These are phyloP conservation scores for Lepraria neglecta DNA, from an alignment of 495 filamentous ascomycete genomes.

Conservation along the genomic window DNA sequence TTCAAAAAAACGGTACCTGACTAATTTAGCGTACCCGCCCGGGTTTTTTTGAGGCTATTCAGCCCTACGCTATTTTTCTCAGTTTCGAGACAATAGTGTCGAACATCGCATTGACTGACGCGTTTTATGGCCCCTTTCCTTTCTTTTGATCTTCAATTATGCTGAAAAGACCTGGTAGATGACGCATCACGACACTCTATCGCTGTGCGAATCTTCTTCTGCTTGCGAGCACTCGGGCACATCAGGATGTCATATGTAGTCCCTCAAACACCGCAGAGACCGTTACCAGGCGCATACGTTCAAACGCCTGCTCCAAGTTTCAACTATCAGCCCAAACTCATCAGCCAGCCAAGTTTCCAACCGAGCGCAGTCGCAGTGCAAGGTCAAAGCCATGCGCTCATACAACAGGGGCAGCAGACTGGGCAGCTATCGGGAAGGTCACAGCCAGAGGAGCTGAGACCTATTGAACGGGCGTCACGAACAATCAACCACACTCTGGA, in stretches of 20 bases:
- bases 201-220: not conserved
- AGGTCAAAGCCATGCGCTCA: slow-evolving; percentile 21
- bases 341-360: slow-evolving; percentile 17
- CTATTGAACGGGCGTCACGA: slow-evolving; percentile 69
- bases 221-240: not conserved
- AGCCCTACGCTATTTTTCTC: not conserved
- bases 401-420: slow-evolving; percentile 18
- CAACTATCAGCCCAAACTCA: slow-evolving; percentile 12
- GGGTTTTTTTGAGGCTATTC: not conserved
- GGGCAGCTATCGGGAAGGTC: slow-evolving; percentile 11
- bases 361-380: slow-evolving; percentile 16
- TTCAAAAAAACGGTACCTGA: not conserved
- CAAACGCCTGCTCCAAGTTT: slow-evolving; percentile 55
- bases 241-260: slow-evolving; percentile 54
- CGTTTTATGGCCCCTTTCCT: not conserved
- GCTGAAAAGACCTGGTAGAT: not conserved
- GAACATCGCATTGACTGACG: not conserved
- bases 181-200: slow-evolving; percentile 2
- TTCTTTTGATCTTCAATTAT: not conserved
- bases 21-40: slow-evolving; percentile 1
- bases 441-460: slow-evolving; percentile 20
- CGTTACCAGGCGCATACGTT: slow-evolving; percentile 65
- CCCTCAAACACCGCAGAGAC: slow-evolving; percentile 57
- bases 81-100: not conserved
- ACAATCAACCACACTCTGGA: slow-evolving; percentile 75